These are phyloP conservation scores for Erythrophleum fordii DNA, from an alignment of 306 rosid species.

Conservation along the genomic window DNA sequence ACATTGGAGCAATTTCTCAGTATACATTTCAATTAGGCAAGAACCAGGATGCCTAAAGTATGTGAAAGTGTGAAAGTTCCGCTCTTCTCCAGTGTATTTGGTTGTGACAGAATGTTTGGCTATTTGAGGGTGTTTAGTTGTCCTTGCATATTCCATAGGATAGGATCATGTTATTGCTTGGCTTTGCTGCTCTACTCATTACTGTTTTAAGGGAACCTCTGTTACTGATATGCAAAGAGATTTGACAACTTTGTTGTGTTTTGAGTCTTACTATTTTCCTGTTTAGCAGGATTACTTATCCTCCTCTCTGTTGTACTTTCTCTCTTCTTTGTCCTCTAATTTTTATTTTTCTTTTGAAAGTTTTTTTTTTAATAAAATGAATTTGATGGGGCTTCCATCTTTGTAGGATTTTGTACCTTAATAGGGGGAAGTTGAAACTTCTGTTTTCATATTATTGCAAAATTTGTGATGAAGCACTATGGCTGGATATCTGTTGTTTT, in stretches of 20 bases:
- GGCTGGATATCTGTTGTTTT: conserved; percentile 8
- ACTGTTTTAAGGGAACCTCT: conserved; percentile 19
- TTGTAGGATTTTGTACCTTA: not conserved
- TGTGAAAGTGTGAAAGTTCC: conserved; percentile 2
- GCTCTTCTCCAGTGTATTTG: conserved; percentile 8
- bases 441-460: not conserved
- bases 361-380: not conserved
- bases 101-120: not conserved
- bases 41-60: not conserved
- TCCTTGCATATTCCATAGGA: not conserved
- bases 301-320: not conserved
- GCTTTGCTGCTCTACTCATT: not conserved
- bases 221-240: not conserved
- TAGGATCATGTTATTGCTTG: not conserved
- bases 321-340: not conserved
- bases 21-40: not conserved
- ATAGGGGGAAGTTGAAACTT: conserved; percentile 29
- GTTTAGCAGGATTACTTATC: not conserved
- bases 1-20: not conserved
- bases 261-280: conserved; percentile 12
- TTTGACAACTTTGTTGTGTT: conserved; percentile 4
- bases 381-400: not conserved
- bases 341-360: not conserved
- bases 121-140: not conserved
- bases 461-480: not conserved